phyloP scores from a whole-genome alignment of 2,329 filamentous ascomycete genomes.

The Fusarium palustre region DNA sequence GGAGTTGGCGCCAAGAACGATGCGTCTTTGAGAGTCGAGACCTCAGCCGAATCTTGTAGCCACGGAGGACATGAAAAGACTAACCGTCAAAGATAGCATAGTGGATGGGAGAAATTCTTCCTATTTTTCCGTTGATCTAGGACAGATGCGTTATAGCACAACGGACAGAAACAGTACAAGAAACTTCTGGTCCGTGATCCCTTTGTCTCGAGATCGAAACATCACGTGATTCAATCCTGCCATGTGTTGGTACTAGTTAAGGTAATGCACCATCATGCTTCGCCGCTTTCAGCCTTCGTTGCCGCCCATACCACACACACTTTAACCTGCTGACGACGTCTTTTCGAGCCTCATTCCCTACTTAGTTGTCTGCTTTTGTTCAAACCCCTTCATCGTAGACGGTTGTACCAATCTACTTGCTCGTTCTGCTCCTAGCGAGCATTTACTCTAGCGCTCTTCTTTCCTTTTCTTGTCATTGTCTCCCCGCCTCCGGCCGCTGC shows the following conservation, averaged over 20 bases:
- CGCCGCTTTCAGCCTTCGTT: slow-evolving; percentile 39
- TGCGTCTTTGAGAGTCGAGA: slow-evolving; percentile 20
- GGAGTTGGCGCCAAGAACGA: slow-evolving; percentile 43
- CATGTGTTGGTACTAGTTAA: slow-evolving; percentile 1
- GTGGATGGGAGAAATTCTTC: background rate
- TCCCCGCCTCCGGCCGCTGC: slow-evolving; percentile 36
- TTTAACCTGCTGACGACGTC: slow-evolving; percentile 36
- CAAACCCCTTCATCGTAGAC: slow-evolving; percentile 22
- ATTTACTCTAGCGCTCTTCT: slow-evolving; percentile 13
- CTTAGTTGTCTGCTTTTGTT: slow-evolving; percentile 34
- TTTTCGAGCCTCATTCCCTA: slow-evolving; percentile 38
- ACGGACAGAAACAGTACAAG: background rate
- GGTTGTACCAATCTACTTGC: slow-evolving; percentile 9
- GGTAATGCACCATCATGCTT: slow-evolving; percentile 30
- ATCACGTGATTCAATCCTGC: slow-evolving; percentile 37
- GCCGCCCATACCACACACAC: slow-evolving; percentile 27
- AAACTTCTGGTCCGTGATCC: background rate
- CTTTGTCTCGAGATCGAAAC: slow-evolving; percentile 11
- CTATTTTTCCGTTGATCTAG: background rate
- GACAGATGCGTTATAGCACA: background rate
- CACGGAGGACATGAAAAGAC: background rate
- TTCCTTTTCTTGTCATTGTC: slow-evolving; percentile 27
- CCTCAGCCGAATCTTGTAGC: slow-evolving; percentile 20
- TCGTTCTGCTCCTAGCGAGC: slow-evolving; percentile 10
- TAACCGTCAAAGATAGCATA: background rate